These are phyloP conservation scores for Parathielavia appendiculata DNA, from an alignment of 495 filamentous ascomycete species.

Conservation along the genomic window DNA sequence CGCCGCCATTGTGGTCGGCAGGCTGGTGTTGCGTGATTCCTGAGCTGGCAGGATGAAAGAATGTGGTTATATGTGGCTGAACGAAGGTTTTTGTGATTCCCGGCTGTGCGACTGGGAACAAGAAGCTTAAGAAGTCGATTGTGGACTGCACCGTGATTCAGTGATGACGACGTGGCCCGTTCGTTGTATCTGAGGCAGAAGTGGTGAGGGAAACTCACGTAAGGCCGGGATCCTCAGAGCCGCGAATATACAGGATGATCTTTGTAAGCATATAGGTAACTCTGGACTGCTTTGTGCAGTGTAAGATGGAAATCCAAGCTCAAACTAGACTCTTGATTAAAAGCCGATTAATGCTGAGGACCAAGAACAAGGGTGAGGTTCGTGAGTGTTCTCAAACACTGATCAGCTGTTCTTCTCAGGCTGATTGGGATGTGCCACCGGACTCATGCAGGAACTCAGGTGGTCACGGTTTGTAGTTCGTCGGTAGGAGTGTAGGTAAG, in stretches of 20 bases:
- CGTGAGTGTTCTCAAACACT: too few species aligned
- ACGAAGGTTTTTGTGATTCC: not conserved
- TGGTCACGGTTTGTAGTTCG: not conserved
- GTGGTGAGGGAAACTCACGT: not conserved
- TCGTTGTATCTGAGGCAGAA: not conserved
- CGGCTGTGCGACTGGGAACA: not conserved
- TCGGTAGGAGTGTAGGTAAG: constrained; percentile 2
- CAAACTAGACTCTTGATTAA: too few species aligned
- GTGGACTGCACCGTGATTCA: not conserved
- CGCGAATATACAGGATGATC: not conserved
- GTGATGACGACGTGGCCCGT: not conserved
- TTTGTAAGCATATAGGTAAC: not conserved
- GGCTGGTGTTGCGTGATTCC: not conserved
- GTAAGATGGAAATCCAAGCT: too few species aligned
- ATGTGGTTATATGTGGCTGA: constrained; percentile 2
- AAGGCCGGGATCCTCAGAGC: not conserved
- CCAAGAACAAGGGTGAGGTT: too few species aligned
- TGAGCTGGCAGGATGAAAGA: not conserved
- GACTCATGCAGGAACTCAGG: not conserved
- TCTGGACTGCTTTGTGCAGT: not conserved
- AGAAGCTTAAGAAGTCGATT: not conserved
- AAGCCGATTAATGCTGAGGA: too few species aligned
- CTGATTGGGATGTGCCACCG: not conserved
- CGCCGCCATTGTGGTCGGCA: constrained; percentile 9
- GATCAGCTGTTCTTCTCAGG: too few species aligned